Evolutionary conservation across 306 rosid species (phyloP), one percentile per base, ranked within the genome.

Genomic region (Potentilla sterilis): DNA sequence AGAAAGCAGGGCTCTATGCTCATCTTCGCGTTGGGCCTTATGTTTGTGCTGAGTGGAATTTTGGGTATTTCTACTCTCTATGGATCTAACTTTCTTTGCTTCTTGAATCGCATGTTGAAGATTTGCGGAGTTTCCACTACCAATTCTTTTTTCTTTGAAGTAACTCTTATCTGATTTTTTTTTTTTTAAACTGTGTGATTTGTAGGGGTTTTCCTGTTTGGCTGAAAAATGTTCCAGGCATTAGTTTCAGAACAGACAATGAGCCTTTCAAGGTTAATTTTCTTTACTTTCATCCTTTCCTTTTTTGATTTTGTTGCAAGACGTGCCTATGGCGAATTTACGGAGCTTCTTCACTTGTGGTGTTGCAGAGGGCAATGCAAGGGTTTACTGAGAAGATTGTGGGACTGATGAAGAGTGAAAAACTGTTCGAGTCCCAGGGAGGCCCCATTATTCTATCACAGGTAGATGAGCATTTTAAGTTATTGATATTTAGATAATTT

Each of bases 31-130:
- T 96, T 87, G 99, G 99, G 83, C 99, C 99, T 81, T 96, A 96
- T 79, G 97, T 96, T 78, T 96, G 99, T 85, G 99, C 98, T 15
- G 99, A 96, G 76, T 96, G 99, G 99, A 96, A 96, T 85, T 92
- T 92, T 49, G 99, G 99, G 99, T 96, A 96, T 76, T 62, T 64
- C 37, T 57, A 65, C 48, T 69, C 54, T 74, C 55, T 70, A 19
- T 32, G 48, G 70, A 54, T 46, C 75, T 34, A 46, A 10, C 44
- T 74, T 66, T 28, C 28, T 28, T 67, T 22, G 51, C 58, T 69
- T 43, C 67, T 38, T 61, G 16, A 28, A 51, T 9, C 7, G 47
- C 8, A 48, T 75, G 78, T 18, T 70, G 4, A 19, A 9, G 51
- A n/a, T n/a, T n/a, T n/a, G n/a, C 5, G 11, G 48, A 44, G 2